Evolutionary conservation across 768 basidiomycete species (phyloP).

Genomic region (Leucocoprinus leucothites): DNA sequence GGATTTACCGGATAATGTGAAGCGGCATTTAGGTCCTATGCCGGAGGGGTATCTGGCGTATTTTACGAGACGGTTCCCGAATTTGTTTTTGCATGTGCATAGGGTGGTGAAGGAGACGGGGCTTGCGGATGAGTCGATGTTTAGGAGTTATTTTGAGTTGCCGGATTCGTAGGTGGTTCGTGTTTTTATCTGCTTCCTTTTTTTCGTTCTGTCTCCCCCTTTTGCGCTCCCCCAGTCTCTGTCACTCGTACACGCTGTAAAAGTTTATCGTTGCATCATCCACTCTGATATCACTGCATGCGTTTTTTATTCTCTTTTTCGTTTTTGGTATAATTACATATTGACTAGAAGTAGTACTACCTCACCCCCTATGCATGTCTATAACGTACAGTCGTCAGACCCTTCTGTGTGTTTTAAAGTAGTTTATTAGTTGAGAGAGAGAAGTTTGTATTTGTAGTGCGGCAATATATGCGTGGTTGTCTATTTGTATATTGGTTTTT

Average conservation of each 20-base stretch:
- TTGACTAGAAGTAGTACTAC: too few relatives aligned
- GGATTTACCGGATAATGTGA: constrained; percentile 90
- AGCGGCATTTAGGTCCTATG: constrained; percentile 84
- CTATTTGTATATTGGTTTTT: too few relatives aligned
- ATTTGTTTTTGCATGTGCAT: constrained; percentile 89
- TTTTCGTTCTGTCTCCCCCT: neutral
- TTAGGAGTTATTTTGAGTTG: constrained; percentile 84
- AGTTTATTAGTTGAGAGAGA: too few relatives aligned
- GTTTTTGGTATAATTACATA: too few relatives aligned
- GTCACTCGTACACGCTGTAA: too few relatives aligned
- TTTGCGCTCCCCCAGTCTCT: neutral
- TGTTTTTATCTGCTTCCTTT: neutral
- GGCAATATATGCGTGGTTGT: too few relatives aligned
- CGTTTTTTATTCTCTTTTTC: neutral
- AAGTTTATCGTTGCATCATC: too few relatives aligned
- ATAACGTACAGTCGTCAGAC: too few relatives aligned
- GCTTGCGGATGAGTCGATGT: constrained; percentile 86
- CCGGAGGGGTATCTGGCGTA: constrained; percentile 91
- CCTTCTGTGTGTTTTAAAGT: too few relatives aligned
- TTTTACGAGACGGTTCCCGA: constrained; percentile 92
- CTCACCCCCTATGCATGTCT: too few relatives aligned
- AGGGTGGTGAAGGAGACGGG: constrained; percentile 69
- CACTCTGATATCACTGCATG: neutral
- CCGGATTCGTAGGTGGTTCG: constrained; percentile 28
- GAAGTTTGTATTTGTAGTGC: too few relatives aligned